Evolutionary conservation across 306 rosid species (phyloP).

Genomic region (Fagus crenata): DNA sequence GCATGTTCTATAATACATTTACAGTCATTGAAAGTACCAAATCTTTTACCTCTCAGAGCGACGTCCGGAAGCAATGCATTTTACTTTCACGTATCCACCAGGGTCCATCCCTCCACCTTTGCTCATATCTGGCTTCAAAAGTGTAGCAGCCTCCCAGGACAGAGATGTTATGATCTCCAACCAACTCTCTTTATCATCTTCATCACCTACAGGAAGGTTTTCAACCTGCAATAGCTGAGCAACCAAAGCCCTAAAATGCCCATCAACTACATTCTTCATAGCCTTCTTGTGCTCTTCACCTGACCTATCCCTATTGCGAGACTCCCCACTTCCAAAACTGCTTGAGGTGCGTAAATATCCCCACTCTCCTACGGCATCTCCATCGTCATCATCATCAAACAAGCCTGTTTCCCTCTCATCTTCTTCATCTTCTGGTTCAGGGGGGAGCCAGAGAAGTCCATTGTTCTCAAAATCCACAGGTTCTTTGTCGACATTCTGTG

Average conservation of each 20-base stretch:
- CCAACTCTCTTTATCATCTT: slow-evolving; percentile 64
- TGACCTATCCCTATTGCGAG: slow-evolving; percentile 61
- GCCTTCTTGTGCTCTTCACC: slow-evolving; percentile 70
- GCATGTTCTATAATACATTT: slow-evolving; percentile 9
- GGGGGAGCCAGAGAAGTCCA: slow-evolving; percentile 97
- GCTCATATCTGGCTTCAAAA: slow-evolving; percentile 93
- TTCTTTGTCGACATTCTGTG: slow-evolving; percentile 55
- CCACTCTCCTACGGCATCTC: slow-evolving; percentile 72
- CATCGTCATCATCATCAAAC: slow-evolving; percentile 75
- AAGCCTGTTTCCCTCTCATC: slow-evolving; percentile 72
- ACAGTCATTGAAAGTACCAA: slow-evolving; percentile 11
- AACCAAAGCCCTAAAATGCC: slow-evolving; percentile 91
- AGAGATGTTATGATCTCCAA: slow-evolving; percentile 81
- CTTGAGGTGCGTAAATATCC: slow-evolving; percentile 59
- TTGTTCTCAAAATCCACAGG: slow-evolving; percentile 92
- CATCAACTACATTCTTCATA: slow-evolving; percentile 86
- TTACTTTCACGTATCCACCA: slow-evolving; percentile 87
- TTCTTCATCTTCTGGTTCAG: slow-evolving; percentile 95
- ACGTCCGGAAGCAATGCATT: slow-evolving; percentile 84
- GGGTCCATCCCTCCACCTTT: slow-evolving; percentile 96
- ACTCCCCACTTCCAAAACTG: slow-evolving; percentile 80
- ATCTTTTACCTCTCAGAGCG: slow-evolving; percentile 64
- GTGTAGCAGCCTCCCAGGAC: slow-evolving; percentile 96
- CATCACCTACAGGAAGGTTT: slow-evolving; percentile 64
- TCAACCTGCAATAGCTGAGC: slow-evolving; percentile 89